A percentile compares a stretch with the other conserved stretches of the same genome.
phyloP scores from a whole-genome alignment of 1,139 yeast genomes.

The Yamadazyma atmosphaerica region DNA sequence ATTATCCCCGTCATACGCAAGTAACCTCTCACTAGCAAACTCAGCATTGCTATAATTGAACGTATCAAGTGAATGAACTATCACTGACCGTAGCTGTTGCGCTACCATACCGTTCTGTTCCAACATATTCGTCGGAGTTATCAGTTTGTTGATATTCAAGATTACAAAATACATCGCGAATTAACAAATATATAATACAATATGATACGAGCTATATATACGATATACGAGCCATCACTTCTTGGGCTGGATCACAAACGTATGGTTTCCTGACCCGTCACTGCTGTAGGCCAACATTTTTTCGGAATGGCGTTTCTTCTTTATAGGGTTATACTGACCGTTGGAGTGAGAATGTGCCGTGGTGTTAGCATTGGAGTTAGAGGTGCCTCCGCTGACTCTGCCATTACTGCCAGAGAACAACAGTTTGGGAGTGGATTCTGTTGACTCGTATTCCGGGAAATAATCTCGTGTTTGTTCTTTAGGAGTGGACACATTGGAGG shows the following conservation, averaged over 20 bases:
- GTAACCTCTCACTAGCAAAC: conserved; percentile 74
- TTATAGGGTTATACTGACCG: conserved; percentile 4
- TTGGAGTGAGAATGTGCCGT: neutral
- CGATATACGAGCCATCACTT: conserved; percentile 11
- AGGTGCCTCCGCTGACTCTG: conserved; percentile 25
- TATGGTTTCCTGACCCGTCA: conserved; percentile 44
- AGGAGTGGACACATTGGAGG: conserved; percentile 16
- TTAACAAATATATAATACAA: neutral
- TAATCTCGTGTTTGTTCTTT: conserved; percentile 15
- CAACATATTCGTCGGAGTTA: neutral
- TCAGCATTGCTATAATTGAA: conserved; percentile 72
- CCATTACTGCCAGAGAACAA: conserved; percentile 25
- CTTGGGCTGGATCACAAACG: conserved; percentile 41
- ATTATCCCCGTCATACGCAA: conserved; percentile 54
- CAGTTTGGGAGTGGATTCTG: conserved; percentile 22
- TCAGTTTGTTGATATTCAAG: neutral
- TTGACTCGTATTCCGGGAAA: conserved; percentile 13
- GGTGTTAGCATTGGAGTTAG: conserved; percentile 13
- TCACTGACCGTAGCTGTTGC: conserved; percentile 53
- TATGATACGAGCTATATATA: neutral
- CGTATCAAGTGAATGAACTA: conserved; percentile 71
- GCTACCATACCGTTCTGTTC: conserved; percentile 7
- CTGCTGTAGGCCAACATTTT: conserved; percentile 44
- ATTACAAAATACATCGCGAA: neutral
- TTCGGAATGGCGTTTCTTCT: conserved; percentile 27